Evolutionary conservation across 306 rosid species (phyloP).

Genomic region (Casuarina cunninghamiana): DNA sequence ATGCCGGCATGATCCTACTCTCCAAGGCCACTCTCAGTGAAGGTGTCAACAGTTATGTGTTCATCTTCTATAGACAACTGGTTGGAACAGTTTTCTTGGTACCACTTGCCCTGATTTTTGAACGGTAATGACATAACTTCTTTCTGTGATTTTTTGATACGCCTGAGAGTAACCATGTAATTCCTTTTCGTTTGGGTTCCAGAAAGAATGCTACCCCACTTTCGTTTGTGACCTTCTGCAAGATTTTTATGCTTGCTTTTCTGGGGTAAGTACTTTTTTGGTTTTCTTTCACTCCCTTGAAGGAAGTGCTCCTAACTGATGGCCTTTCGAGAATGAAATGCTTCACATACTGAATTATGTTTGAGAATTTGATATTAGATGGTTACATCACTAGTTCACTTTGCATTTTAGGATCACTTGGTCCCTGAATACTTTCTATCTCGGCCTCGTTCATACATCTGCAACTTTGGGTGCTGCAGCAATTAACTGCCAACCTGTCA

Average conservation of each 20-base stretch:
- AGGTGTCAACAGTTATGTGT: slow-evolving; percentile 48
- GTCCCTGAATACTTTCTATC: slow-evolving; percentile 34
- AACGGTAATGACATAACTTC: slow-evolving; percentile 32
- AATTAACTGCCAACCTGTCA: slow-evolving; percentile 43
- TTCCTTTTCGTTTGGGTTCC: slow-evolving; percentile 18
- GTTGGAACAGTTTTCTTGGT: slow-evolving; percentile 43
- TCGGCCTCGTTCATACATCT: slow-evolving; percentile 49
- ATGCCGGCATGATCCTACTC: slow-evolving; percentile 48
- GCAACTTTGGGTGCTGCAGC: slow-evolving; percentile 53
- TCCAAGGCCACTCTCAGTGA: slow-evolving; percentile 52
- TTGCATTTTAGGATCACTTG: slow-evolving; percentile 43
- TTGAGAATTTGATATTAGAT: background rate
- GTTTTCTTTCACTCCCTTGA: background rate
- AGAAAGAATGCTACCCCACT: slow-evolving; percentile 42
- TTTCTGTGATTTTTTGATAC: background rate
- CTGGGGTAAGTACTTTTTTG: slow-evolving; percentile 42
- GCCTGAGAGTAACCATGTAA: background rate
- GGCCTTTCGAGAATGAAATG: background rate
- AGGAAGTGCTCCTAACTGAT: too few species aligned
- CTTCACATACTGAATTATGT: background rate
- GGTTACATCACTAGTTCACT: background rate
- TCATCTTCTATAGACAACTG: slow-evolving; percentile 49
- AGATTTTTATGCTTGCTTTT: slow-evolving; percentile 52
- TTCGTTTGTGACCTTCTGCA: slow-evolving; percentile 44
- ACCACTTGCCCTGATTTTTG: slow-evolving; percentile 44